Evolutionary conservation across 306 rosid species (phyloP).

Genomic region (Acacia melanoxylon): DNA sequence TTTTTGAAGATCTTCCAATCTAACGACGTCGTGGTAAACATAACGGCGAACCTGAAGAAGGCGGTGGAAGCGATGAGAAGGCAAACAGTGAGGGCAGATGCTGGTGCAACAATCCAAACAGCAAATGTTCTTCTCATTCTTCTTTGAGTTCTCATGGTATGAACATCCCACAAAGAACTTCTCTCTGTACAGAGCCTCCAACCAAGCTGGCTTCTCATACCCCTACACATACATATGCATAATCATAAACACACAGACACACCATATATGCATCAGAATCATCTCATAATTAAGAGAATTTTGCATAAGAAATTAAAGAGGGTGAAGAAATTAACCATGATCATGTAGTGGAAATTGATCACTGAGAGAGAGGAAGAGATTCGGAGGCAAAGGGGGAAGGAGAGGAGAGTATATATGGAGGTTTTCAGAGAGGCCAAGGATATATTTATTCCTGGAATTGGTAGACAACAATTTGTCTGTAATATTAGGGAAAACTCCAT

Average conservation of each 20-base stretch:
- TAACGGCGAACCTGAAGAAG: slow-evolving; percentile 99
- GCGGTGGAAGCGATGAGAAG: slow-evolving; percentile 84
- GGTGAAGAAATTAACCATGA: slow-evolving; percentile 61
- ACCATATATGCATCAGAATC: neutral
- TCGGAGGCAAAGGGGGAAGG: slow-evolving; percentile 19
- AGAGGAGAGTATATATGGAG: slow-evolving; percentile 72
- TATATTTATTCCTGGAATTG: slow-evolving; percentile 64
- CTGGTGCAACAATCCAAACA: slow-evolving; percentile 96
- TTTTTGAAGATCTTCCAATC: slow-evolving; percentile 94
- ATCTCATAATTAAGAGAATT: neutral
- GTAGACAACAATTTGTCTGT: slow-evolving; percentile 48
- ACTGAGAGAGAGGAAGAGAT: slow-evolving; percentile 6
- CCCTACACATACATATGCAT: slow-evolving; percentile 42
- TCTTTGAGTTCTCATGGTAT: slow-evolving; percentile 74
- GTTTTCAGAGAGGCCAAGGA: slow-evolving; percentile 37
- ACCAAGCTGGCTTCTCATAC: slow-evolving; percentile 93
- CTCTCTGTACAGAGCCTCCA: slow-evolving; percentile 81
- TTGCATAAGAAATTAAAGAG: neutral
- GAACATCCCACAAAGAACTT: slow-evolving; percentile 86
- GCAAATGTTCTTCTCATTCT: slow-evolving; percentile 92
- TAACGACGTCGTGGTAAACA: slow-evolving; percentile 88
- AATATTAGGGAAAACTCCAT: neutral
- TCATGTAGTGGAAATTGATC: slow-evolving; percentile 29
- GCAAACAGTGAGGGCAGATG: slow-evolving; percentile 90
- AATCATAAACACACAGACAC: neutral